Conservation (phyloP, 495 filamentous ascomycete species). For the Xylaria bambusicola region DNA sequence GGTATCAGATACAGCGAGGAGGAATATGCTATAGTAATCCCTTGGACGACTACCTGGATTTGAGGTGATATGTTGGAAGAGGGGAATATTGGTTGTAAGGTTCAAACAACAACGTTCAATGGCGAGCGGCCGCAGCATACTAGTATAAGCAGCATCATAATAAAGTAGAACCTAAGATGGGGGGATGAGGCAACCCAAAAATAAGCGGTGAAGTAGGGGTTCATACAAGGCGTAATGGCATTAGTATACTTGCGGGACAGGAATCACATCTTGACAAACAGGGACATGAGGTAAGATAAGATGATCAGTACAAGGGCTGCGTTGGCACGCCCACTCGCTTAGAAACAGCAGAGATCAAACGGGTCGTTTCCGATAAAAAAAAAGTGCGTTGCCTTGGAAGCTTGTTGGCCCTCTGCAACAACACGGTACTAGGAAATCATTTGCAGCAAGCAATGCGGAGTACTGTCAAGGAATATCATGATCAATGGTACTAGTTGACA, state of each 20-base stretch:
- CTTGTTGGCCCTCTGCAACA: neutral
- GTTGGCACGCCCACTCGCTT: neutral
- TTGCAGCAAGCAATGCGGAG: slow-evolving; percentile 4
- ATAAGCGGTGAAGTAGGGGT: slow-evolving; percentile 11
- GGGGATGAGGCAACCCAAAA: slow-evolving; percentile 3
- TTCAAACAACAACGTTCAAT: neutral
- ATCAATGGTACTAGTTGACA: neutral
- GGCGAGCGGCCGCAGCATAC: neutral
- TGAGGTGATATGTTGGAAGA: neutral
- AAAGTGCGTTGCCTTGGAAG: neutral
- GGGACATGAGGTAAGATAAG: slow-evolving; percentile 7
- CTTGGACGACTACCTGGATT: neutral
- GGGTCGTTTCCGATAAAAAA: neutral
- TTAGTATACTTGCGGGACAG: slow-evolving; percentile 3
- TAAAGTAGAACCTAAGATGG: neutral
- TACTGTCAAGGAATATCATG: slow-evolving; percentile 2
- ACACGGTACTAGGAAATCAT: neutral
- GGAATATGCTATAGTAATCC: neutral
- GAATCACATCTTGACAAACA: slow-evolving; percentile 7
- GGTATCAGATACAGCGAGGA: neutral
- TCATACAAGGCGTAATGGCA: neutral
- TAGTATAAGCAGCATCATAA: neutral
- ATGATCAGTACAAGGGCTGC: slow-evolving; percentile 13
- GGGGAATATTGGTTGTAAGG: neutral
- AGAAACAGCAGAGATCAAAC: neutral